Evolutionary conservation across 202 grass and related monocot species (phyloP).

Genomic region (Cymbopogon flexuosus): DNA sequence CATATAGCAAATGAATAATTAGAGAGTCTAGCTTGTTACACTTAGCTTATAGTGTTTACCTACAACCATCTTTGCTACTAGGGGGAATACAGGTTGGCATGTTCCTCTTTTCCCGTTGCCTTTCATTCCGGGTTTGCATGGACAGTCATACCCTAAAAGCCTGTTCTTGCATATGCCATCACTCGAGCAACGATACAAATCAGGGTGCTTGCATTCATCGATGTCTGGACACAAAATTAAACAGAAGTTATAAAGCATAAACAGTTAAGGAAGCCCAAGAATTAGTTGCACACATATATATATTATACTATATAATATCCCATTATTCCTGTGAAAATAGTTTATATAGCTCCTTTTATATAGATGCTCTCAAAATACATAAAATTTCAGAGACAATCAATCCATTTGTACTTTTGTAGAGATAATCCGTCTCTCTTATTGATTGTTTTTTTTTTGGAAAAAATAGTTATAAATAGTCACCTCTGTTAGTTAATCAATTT

Average conservation of each 20-base stretch:
- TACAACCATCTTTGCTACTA: not conserved
- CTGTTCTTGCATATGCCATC: not conserved
- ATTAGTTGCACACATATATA: not conserved
- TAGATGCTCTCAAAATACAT: too few species aligned
- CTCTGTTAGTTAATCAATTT: too few species aligned
- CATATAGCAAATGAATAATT: not conserved
- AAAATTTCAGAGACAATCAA: too few species aligned
- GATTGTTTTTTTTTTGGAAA: too few species aligned
- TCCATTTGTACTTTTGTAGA: too few species aligned
- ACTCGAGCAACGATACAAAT: not conserved
- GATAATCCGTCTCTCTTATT: too few species aligned
- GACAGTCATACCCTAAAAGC: not conserved
- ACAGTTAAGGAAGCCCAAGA: not conserved
- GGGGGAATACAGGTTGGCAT: not conserved
- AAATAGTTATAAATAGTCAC: too few species aligned
- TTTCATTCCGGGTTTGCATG: conserved; percentile 5
- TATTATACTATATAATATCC: too few species aligned
- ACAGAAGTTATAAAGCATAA: not conserved
- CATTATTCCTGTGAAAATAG: too few species aligned
- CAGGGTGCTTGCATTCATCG: not conserved
- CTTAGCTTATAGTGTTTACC: not conserved
- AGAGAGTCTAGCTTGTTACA: too few species aligned
- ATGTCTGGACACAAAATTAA: not conserved
- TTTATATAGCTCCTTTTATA: too few species aligned
- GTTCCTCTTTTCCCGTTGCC: not conserved